phyloP scores from a whole-genome alignment of 2,329 filamentous ascomycete genomes.

The Balansia obtecta region DNA sequence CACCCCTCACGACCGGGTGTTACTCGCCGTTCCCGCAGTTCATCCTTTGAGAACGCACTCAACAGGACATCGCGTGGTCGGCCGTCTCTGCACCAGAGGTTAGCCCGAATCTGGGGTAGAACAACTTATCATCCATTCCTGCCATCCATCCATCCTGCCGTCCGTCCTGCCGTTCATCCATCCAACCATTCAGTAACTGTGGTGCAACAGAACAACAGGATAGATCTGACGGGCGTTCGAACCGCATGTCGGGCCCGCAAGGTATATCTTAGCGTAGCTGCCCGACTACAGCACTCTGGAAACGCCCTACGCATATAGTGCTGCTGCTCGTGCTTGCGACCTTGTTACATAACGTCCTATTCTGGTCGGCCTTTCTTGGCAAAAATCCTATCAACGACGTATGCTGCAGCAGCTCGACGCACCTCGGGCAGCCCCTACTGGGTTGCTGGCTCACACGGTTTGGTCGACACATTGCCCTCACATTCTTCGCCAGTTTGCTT shows the following conservation, averaged over 20 bases:
- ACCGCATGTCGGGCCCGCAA: not conserved
- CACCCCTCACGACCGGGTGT: not conserved
- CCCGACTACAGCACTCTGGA: slow-evolving; percentile 1
- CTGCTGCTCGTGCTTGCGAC: not conserved
- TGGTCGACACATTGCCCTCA: slow-evolving; percentile 4
- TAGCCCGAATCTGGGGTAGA: not conserved
- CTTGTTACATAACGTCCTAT: not conserved
- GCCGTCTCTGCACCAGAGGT: not conserved
- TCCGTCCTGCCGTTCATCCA: too few species aligned
- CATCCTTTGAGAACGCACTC: not conserved
- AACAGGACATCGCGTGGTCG: not conserved
- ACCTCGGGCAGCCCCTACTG: slow-evolving; percentile 14
- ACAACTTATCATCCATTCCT: not conserved
- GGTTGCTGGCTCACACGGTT: slow-evolving; percentile 8
- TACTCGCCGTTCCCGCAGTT: not conserved
- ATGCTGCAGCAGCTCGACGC: slow-evolving; percentile 11
- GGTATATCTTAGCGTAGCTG: slow-evolving; percentile 4
- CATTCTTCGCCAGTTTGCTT: not conserved
- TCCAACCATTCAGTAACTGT: not conserved
- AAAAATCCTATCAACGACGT: slow-evolving; percentile 10
- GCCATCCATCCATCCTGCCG: not conserved
- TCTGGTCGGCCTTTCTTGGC: not conserved
- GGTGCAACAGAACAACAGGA: not conserved
- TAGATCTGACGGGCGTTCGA: not conserved
- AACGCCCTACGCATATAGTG: not conserved